Conservation (phyloP, 1,284 basidiomycete species). For the Pascua guehoae region DNA sequence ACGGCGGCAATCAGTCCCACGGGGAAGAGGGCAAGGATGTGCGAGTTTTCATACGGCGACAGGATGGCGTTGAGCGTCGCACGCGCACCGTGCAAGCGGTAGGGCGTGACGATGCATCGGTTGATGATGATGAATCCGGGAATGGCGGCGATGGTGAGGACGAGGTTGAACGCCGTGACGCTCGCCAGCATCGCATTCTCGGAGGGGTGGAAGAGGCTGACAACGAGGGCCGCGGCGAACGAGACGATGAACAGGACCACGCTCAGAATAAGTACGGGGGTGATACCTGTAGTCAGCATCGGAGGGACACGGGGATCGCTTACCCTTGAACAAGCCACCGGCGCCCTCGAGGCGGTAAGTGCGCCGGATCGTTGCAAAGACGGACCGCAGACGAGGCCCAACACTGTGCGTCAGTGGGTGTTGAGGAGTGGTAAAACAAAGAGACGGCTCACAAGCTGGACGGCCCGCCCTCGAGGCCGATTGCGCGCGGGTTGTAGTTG, state of each 20-base stretch:
- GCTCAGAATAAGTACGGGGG: conserved; percentile 53
- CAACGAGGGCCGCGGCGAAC: conserved; percentile 39
- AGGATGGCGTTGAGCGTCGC: conserved; percentile 70
- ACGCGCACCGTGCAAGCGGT: conserved; percentile 62
- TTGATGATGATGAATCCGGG: conserved; percentile 74
- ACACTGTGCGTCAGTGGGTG: conserved; percentile 25
- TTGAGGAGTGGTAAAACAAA: neutral
- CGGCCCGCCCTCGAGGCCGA: conserved; percentile 63
- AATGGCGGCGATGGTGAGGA: conserved; percentile 62
- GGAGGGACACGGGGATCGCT: conserved; percentile 32
- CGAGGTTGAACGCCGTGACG: conserved; percentile 44
- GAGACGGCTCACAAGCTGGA: conserved; percentile 23
- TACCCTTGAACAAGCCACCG: conserved; percentile 79
- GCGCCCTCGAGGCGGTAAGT: conserved; percentile 76
- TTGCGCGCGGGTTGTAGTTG: conserved; percentile 55
- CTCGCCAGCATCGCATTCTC: conserved; percentile 57
- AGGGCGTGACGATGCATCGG: conserved; percentile 78
- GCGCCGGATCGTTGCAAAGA: conserved; percentile 61
- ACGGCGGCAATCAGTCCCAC: conserved; percentile 75
- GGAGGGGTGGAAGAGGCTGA: conserved; percentile 56
- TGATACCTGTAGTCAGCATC: neutral
- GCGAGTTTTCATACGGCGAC: conserved; percentile 72
- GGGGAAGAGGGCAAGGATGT: conserved; percentile 73
- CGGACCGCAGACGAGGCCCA: conserved; percentile 42
- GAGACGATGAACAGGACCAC: conserved; percentile 48